phyloP scores from a whole-genome alignment of 1,139 yeast genomes.

The Saccharomyces hybrid region DNA sequence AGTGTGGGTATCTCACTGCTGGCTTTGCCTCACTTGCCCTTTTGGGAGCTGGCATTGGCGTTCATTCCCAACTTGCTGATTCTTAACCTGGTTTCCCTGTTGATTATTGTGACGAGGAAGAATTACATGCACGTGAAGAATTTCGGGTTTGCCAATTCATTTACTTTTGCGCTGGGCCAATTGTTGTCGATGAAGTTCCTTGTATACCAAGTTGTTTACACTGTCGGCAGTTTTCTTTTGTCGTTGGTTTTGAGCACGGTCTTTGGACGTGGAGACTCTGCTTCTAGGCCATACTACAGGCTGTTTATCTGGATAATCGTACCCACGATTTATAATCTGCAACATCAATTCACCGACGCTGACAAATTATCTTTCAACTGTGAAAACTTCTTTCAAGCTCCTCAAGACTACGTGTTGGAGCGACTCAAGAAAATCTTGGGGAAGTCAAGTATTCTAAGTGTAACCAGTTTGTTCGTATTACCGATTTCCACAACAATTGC shows the following conservation, averaged over 20 bases:
- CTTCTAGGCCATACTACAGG: conserved; percentile 18
- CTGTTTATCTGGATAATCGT: conserved; percentile 28
- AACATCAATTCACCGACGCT: conserved; percentile 51
- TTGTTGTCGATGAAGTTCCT: conserved; percentile 38
- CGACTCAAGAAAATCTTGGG: conserved; percentile 15
- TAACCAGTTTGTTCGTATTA: conserved; percentile 2
- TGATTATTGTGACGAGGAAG: conserved; percentile 44
- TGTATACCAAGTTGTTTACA: conserved; percentile 27
- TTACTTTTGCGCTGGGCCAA: conserved; percentile 42
- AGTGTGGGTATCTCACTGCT: conserved; percentile 27
- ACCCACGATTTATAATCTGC: conserved; percentile 45
- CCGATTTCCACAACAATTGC: conserved; percentile 14
- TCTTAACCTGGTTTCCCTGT: conserved; percentile 33
- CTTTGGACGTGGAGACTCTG: conserved; percentile 12
- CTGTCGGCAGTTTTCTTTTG: conserved; percentile 38
- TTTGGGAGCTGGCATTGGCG: conserved; percentile 23
- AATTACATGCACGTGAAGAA: conserved; percentile 45
- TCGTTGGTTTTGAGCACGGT: conserved; percentile 31
- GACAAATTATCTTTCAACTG: conserved; percentile 48
- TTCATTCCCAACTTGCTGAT: conserved; percentile 30
- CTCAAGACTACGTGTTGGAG: conserved; percentile 29
- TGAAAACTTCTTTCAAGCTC: conserved; percentile 34
- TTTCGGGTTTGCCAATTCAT: conserved; percentile 42
- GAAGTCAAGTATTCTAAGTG: conserved; percentile 16
- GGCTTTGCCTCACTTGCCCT: conserved; percentile 12